Base-by-base conservation (phyloP, 2,329 filamentous ascomycete species). In the Diaporthe amygdali region DNA sequence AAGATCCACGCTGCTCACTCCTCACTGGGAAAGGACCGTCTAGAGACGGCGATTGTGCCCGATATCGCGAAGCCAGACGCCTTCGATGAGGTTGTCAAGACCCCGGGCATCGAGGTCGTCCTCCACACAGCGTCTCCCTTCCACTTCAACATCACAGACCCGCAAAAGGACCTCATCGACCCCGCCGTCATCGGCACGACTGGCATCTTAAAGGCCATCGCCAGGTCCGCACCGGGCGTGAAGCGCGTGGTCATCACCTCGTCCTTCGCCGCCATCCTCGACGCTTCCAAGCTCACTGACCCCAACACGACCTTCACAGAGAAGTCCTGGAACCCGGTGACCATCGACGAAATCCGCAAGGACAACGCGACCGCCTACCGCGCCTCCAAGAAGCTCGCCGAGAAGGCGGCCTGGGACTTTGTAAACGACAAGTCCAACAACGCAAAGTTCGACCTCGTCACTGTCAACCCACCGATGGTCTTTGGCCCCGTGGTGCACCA, bases 51-150 rank as follows among this genome's bases (percentile, higher is more conserved):
- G 69, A 90, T 96, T 75, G 94, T 97, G 30, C 89, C 92, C 22
- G 94, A 97, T 78, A 93, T 97, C 75, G 93, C 93, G 4, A 81
- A 90, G 77, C 87, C 90, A 52, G 87, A 87, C 69, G 94, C 94
- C 70, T 97, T 97, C 78, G 90, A 94, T 76, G 85, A 90, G 76
- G 89, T 88, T 1, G 84, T 87, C 73, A 80, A 83, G 79, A 82
- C 78, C 5, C 84, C 86, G 1, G 85, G 83, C 32, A 79, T 90
- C 66, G 85, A 88, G 70, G 86, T 86, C 61, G 88, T 91, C 47
- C 81, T 91, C 67, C 89, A 91, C 81, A 90, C 89, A 2, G 89
- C 89, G 0, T 89, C 87, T 63, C 89, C 89, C 0, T 87, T 91
- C 78, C 87, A 89, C 76, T 89, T 84, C 80, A 84, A 85, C 2